phyloP scores from a whole-genome alignment of 805 yeast species.

The Cyberlindnera petersonii region DNA sequence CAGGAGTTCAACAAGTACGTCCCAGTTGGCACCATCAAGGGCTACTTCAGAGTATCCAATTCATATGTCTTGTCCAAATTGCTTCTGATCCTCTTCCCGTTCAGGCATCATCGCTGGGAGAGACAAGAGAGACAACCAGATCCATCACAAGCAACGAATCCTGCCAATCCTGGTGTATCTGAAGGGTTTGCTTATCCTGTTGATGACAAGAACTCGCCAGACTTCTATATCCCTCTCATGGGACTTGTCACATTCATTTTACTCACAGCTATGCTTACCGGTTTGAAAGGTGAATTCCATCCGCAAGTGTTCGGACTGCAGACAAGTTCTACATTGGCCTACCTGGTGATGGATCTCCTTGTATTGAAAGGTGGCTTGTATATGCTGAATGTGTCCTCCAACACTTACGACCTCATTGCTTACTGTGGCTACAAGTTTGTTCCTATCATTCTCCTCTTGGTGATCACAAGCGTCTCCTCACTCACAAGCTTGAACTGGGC shows the following conservation, averaged over 20 bases:
- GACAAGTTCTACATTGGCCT: slow-evolving; percentile 81
- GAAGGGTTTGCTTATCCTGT: slow-evolving; percentile 65
- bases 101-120: slow-evolving; percentile 79
- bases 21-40: slow-evolving; percentile 57
- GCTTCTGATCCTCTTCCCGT: slow-evolving; percentile 76
- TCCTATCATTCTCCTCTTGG: slow-evolving; percentile 58
- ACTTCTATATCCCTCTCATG: slow-evolving; percentile 93
- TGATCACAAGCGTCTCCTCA: slow-evolving; percentile 45
- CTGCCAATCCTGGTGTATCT: slow-evolving; percentile 5
- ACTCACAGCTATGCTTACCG: slow-evolving; percentile 79
- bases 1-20: slow-evolving; percentile 50
- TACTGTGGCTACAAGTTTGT: slow-evolving; percentile 95
- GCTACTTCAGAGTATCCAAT: slow-evolving; percentile 90
- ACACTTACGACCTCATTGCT: slow-evolving; percentile 78
- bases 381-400: slow-evolving; percentile 64
- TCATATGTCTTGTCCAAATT: slow-evolving; percentile 76
- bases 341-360: slow-evolving; percentile 69
- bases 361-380: slow-evolving; percentile 81
- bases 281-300: slow-evolving; percentile 84
- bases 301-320: slow-evolving; percentile 89
- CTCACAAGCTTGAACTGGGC: slow-evolving; percentile 43
- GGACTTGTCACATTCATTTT: slow-evolving; percentile 83
- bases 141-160: slow-evolving; percentile 22
- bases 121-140: slow-evolving; percentile 42
- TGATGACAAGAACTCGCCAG: slow-evolving; percentile 92